Evolutionary conservation across 345 rosid species (phyloP).

Genomic region (rapeseed (Brassica napus)): DNA sequence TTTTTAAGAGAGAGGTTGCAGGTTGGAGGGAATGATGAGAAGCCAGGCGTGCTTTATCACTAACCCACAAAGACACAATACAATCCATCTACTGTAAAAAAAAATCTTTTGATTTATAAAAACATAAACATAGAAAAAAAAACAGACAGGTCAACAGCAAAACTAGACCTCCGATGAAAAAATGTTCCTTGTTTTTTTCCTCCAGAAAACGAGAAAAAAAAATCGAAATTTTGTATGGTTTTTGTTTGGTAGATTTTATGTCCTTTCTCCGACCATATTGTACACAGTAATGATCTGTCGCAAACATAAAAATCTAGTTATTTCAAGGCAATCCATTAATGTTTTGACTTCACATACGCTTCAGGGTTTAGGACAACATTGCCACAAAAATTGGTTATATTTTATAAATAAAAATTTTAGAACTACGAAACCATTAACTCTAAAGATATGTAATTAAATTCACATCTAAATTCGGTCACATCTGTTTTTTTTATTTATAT

Average conservation of each 20-base stretch:
- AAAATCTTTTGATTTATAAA: background rate
- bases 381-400: background rate
- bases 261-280: background rate
- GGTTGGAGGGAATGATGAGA: conserved; percentile 79
- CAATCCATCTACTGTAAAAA: conserved; percentile 39
- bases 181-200: background rate
- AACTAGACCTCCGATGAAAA: background rate
- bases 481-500: background rate
- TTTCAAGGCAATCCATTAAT: background rate
- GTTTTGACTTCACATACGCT: background rate
- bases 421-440: background rate
- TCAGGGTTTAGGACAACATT: conserved; percentile 28
- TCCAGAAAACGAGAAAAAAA: background rate
- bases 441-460: conserved; percentile 10
- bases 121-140: background rate
- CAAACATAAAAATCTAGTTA: background rate
- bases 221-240: background rate
- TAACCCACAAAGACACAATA: conserved; percentile 45
- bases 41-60: conserved; percentile 99
- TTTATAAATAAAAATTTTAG: background rate
- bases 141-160: background rate
- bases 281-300: background rate
- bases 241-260: background rate
- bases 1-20: background rate
- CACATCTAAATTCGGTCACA: conserved; percentile 18